Evolutionary conservation across 2,329 filamentous ascomycete species (phyloP).

Genomic region (Fusarium pilosicola): DNA sequence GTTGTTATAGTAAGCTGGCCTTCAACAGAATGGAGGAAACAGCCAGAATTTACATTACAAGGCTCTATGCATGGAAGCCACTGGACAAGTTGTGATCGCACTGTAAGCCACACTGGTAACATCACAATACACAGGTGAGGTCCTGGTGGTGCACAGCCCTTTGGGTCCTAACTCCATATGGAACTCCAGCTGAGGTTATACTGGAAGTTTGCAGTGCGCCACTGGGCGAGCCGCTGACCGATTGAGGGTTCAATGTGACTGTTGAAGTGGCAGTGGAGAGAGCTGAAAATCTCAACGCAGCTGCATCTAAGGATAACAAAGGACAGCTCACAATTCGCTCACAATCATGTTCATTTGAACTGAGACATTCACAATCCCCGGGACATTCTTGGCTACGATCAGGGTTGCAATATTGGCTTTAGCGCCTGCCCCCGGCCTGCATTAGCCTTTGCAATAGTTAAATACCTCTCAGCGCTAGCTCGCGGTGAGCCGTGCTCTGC

Average conservation of each 20-base stretch:
- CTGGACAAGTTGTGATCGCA: not conserved
- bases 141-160: too few relatives aligned
- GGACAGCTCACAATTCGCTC: not conserved
- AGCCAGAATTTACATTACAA: not conserved
- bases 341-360: not conserved
- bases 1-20: not conserved
- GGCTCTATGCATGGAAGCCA: too few relatives aligned
- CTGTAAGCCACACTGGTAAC: not conserved
- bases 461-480: not conserved
- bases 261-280: not conserved
- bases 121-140: not conserved
- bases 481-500: not conserved
- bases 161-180: not conserved
- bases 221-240: not conserved
- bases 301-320: too few relatives aligned
- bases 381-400: not conserved
- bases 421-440: not conserved
- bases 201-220: not conserved
- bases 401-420: not conserved
- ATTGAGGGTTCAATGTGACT: not conserved
- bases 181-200: not conserved
- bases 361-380: too few relatives aligned
- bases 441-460: not conserved
- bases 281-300: not conserved
- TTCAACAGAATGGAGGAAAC: accelerated